Base-by-base conservation (phyloP, 148 eudicot genomes). In the Vaccinium darrowii region DNA sequence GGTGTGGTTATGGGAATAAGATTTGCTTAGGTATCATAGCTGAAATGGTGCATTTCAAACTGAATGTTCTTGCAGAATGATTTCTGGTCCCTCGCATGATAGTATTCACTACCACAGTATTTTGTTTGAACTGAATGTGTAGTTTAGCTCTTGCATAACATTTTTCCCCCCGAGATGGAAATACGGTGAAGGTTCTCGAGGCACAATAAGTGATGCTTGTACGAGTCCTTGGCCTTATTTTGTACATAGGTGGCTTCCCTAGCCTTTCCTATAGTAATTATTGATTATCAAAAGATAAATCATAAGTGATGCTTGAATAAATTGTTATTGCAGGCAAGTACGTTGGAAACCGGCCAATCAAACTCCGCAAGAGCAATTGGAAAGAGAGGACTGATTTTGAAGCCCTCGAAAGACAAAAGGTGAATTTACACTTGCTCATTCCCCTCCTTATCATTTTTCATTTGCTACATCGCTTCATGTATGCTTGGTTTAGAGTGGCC, bases 311-410 rank as follows among this genome's bases (percentile, higher is more conserved):
- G 50, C 16, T 15, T 36, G 21, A 6, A 7, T 50, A 50, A 36
- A n/a, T 9, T 16, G 36, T 85, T 67, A 25, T 73, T 83, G 79
- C 89, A 96, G 99, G 98, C 52, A 96, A 96, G 86, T 96, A 94
- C 84, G 98, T 96, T 86, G 99, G 99, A 81, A 96, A 96, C 78
- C 93, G 98, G 79, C 99, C 99, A 39, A 93, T 96, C 79, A 94
- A 96, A 91, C 88, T 96, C 78, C 94, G 95, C 2, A 96, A 94
- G 91, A 96, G 99, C 92, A 96, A 91, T 54, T 96, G 99, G 99
- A 96, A 81, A 63, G 99, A 96, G 75, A 92, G 99, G 90, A 96
- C 90, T 65, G 98, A 96, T 85, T 33, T 78, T 52, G 97, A 92
- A 78, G 99, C 99, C 65, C 39, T 94, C 79, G 93, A 88, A 82